Evolutionary conservation across 2,329 filamentous ascomycete species (phyloP), one percentile per base, ranked within the genome.

Genomic region (Ceratocystis diversiconidia): DNA sequence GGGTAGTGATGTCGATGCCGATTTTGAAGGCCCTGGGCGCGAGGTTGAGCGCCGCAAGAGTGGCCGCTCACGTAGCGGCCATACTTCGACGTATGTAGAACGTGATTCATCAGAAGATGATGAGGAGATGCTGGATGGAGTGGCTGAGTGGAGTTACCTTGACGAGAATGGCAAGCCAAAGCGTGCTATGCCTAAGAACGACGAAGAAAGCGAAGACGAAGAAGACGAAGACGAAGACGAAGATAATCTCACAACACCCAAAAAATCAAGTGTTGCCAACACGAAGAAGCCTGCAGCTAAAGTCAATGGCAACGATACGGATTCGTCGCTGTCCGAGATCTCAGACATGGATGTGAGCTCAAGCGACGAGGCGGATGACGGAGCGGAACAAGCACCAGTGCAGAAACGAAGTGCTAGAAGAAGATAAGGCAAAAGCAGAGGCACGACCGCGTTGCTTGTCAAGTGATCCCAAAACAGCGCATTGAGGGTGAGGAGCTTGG

Each of bases 91-190:
- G 44, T 85, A 85, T 69, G 77, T 78, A 25, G 82, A 85, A 71
- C 79, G 82, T 41, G 80, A 83, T 65, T 81, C 81, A 10, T 78
- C 78, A 10, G 81, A 82, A 61, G 82, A 85, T 67, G 82, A 85
- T 67, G 78, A 82, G 69, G 82, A 85, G 71, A 85, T 85, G 82
- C 74, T 83, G 28, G 78, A 82, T 60, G 82, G 82, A 1, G 82
- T 85, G 4, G 81, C 82, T 0, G 75, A 82, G 71, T 85, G 82
- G 82, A 76, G 80, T 28, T 85, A 85, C 61, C 74, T 72, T 15
- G 74, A 76, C n/a, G 69, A 75, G 2, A 71, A 17, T 61, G 71
- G 43, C 66, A 48, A 69, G 70, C 69, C 10, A 68, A 69, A 12
- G 46, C 69, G 15, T 55, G 28, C 17, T 41, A 12, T 41, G 65